Conservation (phyloP, 2,329 filamentous ascomycete species). For the Alternaria panax region DNA sequence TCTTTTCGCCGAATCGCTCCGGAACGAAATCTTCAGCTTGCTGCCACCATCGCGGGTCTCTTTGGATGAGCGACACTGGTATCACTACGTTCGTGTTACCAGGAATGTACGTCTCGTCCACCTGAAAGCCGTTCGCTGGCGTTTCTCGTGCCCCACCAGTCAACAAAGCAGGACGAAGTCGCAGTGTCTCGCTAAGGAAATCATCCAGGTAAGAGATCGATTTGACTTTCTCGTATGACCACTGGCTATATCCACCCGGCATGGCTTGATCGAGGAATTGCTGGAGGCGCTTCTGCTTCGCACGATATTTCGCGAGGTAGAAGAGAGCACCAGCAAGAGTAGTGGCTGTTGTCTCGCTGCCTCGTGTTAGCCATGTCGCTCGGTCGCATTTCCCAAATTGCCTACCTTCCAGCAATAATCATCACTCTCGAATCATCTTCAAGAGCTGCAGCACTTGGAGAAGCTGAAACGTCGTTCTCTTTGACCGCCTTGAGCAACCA, state of each 20-base stretch:
- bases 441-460: constrained; percentile 40
- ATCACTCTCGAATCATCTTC: constrained; percentile 45
- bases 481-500: constrained; percentile 52
- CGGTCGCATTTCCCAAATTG: background rate
- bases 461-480: constrained; percentile 48
- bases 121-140: constrained; percentile 45
- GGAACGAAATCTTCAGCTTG: constrained; percentile 23
- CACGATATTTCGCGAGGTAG: constrained; percentile 44
- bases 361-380: background rate
- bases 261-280: constrained; percentile 39
- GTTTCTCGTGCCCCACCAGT: constrained; percentile 50
- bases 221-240: constrained; percentile 41
- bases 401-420: constrained; percentile 45
- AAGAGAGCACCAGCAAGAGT: constrained; percentile 42
- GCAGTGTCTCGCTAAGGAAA: constrained; percentile 45
- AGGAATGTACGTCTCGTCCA: constrained; percentile 21
- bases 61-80: constrained; percentile 17
- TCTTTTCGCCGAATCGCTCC: constrained; percentile 26
- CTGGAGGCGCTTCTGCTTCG: constrained; percentile 41
- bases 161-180: constrained; percentile 51
- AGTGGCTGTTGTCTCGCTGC: constrained; percentile 48
- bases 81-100: constrained; percentile 21
- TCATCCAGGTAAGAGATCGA: constrained; percentile 43
- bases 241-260: constrained; percentile 29
- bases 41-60: constrained; percentile 23